Conservation (phyloP, 2,329 filamentous ascomycete species). For the Drechslera avenae region DNA sequence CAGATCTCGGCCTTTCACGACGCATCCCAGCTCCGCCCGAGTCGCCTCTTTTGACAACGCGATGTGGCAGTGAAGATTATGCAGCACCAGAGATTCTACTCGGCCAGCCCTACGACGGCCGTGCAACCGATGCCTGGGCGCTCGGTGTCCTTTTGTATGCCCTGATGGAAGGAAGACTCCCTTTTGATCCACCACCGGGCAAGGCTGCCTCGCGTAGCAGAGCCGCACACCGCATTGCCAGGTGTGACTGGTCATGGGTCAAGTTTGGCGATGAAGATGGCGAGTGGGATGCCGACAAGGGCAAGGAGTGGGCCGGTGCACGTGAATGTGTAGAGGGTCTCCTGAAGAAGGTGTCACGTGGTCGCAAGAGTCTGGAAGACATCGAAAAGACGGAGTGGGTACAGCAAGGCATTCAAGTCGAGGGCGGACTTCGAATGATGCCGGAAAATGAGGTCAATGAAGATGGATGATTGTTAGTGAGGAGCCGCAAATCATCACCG, state of each 20-base stretch:
- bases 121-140: constrained; percentile 91
- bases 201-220: constrained; percentile 75
- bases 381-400: constrained; percentile 80
- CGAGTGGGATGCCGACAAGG: constrained; percentile 77
- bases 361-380: constrained; percentile 74
- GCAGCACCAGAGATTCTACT: constrained; percentile 95
- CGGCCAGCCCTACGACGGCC: constrained; percentile 92
- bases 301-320: constrained; percentile 72
- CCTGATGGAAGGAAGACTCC: constrained; percentile 87
- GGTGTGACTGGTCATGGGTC: constrained; percentile 95
- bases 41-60: constrained; percentile 86
- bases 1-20: constrained; percentile 87
- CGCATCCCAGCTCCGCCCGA: constrained; percentile 74
- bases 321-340: constrained; percentile 82
- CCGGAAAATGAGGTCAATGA: constrained; percentile 54
- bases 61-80: constrained; percentile 96
- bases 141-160: constrained; percentile 92
- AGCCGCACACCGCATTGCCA: constrained; percentile 90
- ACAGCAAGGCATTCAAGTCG: constrained; percentile 70
- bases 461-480: constrained; percentile 41
- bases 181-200: constrained; percentile 87
- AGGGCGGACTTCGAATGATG: constrained; percentile 60
- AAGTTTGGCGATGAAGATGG: constrained; percentile 82
- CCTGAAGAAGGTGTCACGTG: constrained; percentile 77
- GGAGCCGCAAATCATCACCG: no score